These are phyloP conservation scores for Xylaria cubensis DNA, from an alignment of 495 filamentous ascomycete genomes.

Conservation along the genomic window DNA sequence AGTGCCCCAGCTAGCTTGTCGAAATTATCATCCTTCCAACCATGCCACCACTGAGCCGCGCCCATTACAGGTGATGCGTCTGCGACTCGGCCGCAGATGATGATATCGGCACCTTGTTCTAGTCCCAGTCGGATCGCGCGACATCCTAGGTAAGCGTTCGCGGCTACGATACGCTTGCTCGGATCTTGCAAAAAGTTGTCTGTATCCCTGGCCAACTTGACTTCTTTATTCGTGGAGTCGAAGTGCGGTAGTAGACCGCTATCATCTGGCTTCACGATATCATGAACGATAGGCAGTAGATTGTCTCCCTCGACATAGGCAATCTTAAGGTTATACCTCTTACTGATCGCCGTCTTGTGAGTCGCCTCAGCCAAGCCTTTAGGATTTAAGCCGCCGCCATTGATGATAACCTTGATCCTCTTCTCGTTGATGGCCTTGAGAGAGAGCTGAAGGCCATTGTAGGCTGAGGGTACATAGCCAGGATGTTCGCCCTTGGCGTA, in stretches of 20 bases:
- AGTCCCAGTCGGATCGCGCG: conserved; percentile 58
- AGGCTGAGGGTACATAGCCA: conserved; percentile 34
- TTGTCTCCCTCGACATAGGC: conserved; percentile 56
- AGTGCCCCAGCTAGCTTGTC: conserved; percentile 59
- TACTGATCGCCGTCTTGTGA: conserved; percentile 45
- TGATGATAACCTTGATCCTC: conserved; percentile 53
- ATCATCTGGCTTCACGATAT: conserved; percentile 25
- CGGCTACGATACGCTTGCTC: conserved; percentile 43
- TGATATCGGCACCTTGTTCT: conserved; percentile 61
- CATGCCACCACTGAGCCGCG: conserved; percentile 57
- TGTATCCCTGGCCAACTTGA: conserved; percentile 27
- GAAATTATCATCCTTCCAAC: conserved; percentile 49
- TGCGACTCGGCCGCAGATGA: conserved; percentile 62
- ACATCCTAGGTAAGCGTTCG: conserved; percentile 54
- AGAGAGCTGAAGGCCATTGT: conserved; percentile 48
- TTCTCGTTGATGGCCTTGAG: conserved; percentile 53
- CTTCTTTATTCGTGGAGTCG: conserved; percentile 8
- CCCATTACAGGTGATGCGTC: conserved; percentile 63
- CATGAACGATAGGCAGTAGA: conserved; percentile 21
- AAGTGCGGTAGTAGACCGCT: conserved; percentile 20
- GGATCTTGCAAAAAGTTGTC: conserved; percentile 42
- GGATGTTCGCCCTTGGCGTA: conserved; percentile 41
- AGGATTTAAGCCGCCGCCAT: conserved; percentile 54
- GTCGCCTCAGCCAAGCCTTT: conserved; percentile 50
- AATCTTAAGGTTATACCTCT: conserved; percentile 46